Base-by-base conservation (phyloP, 495 filamentous ascomycete species). In the Aspergillus coremiiformis region DNA sequence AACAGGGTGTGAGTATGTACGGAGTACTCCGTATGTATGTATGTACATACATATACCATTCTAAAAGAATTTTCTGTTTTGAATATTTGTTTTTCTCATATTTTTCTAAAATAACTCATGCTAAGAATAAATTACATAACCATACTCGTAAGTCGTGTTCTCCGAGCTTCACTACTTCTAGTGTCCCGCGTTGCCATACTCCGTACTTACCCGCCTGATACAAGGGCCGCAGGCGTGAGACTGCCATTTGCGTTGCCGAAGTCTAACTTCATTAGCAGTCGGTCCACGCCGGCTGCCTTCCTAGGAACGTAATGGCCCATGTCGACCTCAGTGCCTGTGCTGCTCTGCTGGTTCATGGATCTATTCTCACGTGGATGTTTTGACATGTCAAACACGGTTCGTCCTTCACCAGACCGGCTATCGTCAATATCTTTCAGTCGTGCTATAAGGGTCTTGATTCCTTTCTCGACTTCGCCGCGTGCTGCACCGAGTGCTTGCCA, bases 251-350 rank as follows among this genome's bases (percentile, higher is more conserved):
- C 60, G 52, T 71, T 75, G 29, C 71, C 78, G 71, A 88, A 89
- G 71, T 93, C 89, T 51, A 95, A 69, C 64, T 92, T 91, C 86
- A 94, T 90, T 39, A 95, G 62, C 62, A 95, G 71, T 47, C 86
- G 73, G 70, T 92, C 87, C 20, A 93, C 81, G 7, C 88, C 86
- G 3, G 83, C 84, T 4, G 83, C 77, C 39, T 82, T 80, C 48
- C 78, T 74, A 6, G 85, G 84, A 47, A 79, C 74, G 63, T 83
- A 89, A 33, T 68, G 65, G n/a, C 55, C 63, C 19, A 67, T 74
- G 5, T 67, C 64, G 8, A 66, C 53, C 15, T 65, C 63, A 26
- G 56, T 23, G 41, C 43, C 29, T 10, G n/a, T 49, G 17, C 32
- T 48, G 22, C 57, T 55, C 37, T 39, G 30, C 15, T 35, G 42